These are phyloP conservation scores for Neodidymelliopsis sp. DNA, from an alignment of 2,329 filamentous ascomycete species.

Conservation along the genomic window DNA sequence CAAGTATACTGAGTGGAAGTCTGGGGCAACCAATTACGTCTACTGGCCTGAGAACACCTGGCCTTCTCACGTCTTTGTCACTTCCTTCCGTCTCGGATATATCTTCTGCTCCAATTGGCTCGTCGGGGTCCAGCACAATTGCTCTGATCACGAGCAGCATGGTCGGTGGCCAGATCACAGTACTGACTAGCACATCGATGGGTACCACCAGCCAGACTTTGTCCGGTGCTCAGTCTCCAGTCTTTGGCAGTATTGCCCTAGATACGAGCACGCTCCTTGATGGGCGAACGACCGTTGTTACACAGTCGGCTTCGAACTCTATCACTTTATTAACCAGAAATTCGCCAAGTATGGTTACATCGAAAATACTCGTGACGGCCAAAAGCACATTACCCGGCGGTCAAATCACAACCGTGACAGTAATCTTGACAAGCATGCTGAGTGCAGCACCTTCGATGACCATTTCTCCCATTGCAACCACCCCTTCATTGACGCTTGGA, in stretches of 20 bases:
- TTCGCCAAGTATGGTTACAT: neutral
- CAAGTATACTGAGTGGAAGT: neutral
- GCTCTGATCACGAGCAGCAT: neutral
- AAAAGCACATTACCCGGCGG: conserved; percentile 7
- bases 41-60: neutral
- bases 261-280: neutral
- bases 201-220: too few species aligned
- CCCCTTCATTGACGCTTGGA: neutral
- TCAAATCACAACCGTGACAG: neutral
- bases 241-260: neutral
- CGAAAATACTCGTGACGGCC: neutral
- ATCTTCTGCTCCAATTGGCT: neutral
- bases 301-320: neutral
- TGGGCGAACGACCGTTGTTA: neutral
- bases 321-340: neutral
- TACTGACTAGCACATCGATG: neutral
- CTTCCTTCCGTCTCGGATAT: neutral
- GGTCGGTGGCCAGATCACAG: neutral
- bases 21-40: neutral
- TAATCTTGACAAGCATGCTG: neutral
- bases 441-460: neutral
- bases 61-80: neutral
- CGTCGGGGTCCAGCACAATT: neutral
- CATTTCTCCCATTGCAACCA: neutral
- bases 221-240: too few species aligned